Percentiles rank a stretch among this genome's conserved stretches.
phyloP scores from a whole-genome alignment of 805 yeast species.

The Monosporozyma siamensis region DNA sequence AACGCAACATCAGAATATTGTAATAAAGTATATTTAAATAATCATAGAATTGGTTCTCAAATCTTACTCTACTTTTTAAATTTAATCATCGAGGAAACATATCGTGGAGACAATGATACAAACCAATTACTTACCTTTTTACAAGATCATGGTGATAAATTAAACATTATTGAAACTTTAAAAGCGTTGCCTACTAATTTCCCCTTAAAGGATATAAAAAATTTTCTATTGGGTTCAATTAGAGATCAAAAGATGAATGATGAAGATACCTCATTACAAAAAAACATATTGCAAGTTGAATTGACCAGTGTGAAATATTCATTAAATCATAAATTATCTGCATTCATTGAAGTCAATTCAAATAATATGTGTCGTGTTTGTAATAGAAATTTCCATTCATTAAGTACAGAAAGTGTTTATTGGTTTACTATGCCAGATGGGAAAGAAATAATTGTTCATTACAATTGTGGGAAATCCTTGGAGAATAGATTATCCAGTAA shows the following conservation, averaged over 20 bases:
- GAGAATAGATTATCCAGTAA: slow-evolving; percentile 10
- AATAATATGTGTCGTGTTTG: slow-evolving; percentile 51
- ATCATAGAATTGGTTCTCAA: slow-evolving; percentile 33
- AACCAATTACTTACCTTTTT: slow-evolving; percentile 12
- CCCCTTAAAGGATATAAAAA: slow-evolving; percentile 35
- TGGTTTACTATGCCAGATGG: slow-evolving; percentile 12
- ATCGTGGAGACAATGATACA: neutral
- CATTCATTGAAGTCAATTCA: slow-evolving; percentile 33
- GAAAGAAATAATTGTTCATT: slow-evolving; percentile 19
- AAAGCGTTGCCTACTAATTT: slow-evolving; percentile 43
- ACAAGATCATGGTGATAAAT: slow-evolving; percentile 18
- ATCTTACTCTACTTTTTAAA: slow-evolving; percentile 35
- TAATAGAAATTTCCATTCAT: slow-evolving; percentile 29
- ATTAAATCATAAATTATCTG: slow-evolving; percentile 33
- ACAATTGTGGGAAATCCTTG: slow-evolving; percentile 21
- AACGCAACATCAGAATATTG: slow-evolving; percentile 56
- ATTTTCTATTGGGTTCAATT: slow-evolving; percentile 39
- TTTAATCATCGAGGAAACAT: slow-evolving; percentile 28
- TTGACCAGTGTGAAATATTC: slow-evolving; percentile 38
- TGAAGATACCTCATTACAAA: slow-evolving; percentile 35
- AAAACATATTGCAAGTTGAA: slow-evolving; percentile 46
- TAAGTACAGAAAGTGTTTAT: slow-evolving; percentile 14
- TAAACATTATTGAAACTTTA: slow-evolving; percentile 30
- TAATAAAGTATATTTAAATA: slow-evolving; percentile 35
- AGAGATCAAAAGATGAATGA: slow-evolving; percentile 33